Evolutionary conservation across 2,329 filamentous ascomycete species (phyloP).

Genomic region (Aurifilum marmelostoma): DNA sequence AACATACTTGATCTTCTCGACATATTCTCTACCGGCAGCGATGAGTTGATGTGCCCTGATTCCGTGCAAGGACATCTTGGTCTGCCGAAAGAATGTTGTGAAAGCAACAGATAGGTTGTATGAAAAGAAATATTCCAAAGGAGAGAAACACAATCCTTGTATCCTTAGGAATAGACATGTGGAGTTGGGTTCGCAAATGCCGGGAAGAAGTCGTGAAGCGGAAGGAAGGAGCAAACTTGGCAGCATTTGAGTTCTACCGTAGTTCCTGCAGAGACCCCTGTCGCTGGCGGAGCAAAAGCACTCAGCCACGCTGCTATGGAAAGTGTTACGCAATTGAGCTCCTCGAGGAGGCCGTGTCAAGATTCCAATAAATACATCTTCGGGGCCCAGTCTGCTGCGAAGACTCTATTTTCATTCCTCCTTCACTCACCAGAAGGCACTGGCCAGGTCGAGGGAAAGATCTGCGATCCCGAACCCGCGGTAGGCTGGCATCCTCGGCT

Average conservation of each 20-base stretch:
- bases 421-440: neutral
- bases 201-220: neutral
- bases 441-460: neutral
- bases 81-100: neutral
- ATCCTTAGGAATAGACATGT: no score
- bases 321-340: neutral
- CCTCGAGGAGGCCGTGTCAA: no score
- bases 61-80: slow-evolving; percentile 27
- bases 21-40: slow-evolving; percentile 26
- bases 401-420: neutral
- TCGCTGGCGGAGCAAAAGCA: slow-evolving; percentile 9
- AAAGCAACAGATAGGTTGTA: neutral
- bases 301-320: slow-evolving; percentile 25
- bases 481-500: neutral
- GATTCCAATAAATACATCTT: neutral
- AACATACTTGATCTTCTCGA: slow-evolving; percentile 27
- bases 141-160: neutral
- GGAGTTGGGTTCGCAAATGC: no score
- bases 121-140: neutral
- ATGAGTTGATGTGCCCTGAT: slow-evolving; percentile 26
- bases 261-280: slow-evolving; percentile 10
- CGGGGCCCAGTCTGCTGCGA: neutral
- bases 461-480: neutral
- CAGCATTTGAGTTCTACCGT: neutral
- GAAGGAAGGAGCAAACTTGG: neutral